Base-by-base conservation (phyloP, 2,329 filamentous ascomycete genomes). In the Ceratocystis albifundus region DNA sequence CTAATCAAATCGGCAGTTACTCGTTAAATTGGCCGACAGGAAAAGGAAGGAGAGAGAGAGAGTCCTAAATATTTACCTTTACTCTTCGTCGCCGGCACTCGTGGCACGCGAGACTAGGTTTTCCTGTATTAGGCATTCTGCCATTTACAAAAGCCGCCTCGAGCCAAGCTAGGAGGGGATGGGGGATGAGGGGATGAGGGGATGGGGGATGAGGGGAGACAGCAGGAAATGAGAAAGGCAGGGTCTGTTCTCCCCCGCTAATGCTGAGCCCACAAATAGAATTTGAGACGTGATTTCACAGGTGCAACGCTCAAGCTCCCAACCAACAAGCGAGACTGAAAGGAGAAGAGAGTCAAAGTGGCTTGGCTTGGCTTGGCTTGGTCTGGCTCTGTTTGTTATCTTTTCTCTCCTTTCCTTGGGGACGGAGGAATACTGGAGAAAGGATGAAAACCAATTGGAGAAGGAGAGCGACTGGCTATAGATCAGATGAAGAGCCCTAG, bases 71-170 rank as follows among this genome's bases (percentile, higher is more conserved):
- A 6, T 48, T 12, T 32, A 59, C 55, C 55, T 59, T 68, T 41
- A 68, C 64, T 61, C 67, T 53, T 17, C 67, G 64, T 25, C 64
- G 64, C 15, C 67, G 67, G 30, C 67, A 68, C 50, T 68, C 67
- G 41, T 68, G 67, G 28, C 67, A 68, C 15, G 67, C 67, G 3
- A 68, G 50, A 64, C 67, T 68, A 12, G 67, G 67, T 6, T 68
- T 68, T 12, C 67, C 67, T 3, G 67, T 68, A 30, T 68, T 68
- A 4, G 64, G 61, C 67, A 68, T 68, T 36, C 55, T 59, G 17
- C 10, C 30, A 32, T 8, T 53, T 3, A 20, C 28, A 36, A 57
- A n/a, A 59, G 28, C n/a, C 48, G 22, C 15, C 28, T 30, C 28
- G 15, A 30, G 28, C 55, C 28, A 36, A 36, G 28, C 25, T 41